These are phyloP conservation scores for Orychophragmus violaceus DNA, from an alignment of 345 rosid genomes.

Conservation along the genomic window DNA sequence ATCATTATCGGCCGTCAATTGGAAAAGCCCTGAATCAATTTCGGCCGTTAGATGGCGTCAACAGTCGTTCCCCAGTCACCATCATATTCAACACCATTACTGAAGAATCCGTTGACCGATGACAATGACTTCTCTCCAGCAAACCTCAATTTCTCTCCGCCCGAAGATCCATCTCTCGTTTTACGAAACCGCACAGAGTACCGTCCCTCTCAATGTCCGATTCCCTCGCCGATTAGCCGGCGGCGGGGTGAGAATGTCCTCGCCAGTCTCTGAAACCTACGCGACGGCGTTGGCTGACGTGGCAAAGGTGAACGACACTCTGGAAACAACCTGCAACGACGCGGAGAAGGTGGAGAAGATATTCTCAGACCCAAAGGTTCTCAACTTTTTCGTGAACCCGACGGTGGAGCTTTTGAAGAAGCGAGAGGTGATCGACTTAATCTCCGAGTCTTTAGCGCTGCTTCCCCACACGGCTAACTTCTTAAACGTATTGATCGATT, in stretches of 20 bases:
- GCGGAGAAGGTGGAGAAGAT: not conserved
- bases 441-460: not conserved
- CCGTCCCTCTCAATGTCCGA: not conserved
- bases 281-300: conserved; percentile 4
- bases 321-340: not conserved
- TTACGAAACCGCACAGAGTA: not conserved
- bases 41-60: not conserved
- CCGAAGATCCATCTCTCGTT: not conserved
- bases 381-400: not conserved
- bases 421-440: not conserved
- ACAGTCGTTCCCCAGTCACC: not conserved
- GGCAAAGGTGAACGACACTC: not conserved
- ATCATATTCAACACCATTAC: not conserved
- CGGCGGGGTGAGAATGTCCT: not conserved
- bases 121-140: not conserved
- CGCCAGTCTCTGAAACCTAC: not conserved
- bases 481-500: not conserved
- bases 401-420: not conserved
- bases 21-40: not conserved
- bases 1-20: not conserved
- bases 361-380: not conserved
- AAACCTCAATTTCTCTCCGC: not conserved
- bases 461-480: not conserved
- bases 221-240: not conserved
- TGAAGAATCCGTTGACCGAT: not conserved